Conservation (phyloP, 176 grass and related monocot species). For the Echinochloa phyllopogon region DNA sequence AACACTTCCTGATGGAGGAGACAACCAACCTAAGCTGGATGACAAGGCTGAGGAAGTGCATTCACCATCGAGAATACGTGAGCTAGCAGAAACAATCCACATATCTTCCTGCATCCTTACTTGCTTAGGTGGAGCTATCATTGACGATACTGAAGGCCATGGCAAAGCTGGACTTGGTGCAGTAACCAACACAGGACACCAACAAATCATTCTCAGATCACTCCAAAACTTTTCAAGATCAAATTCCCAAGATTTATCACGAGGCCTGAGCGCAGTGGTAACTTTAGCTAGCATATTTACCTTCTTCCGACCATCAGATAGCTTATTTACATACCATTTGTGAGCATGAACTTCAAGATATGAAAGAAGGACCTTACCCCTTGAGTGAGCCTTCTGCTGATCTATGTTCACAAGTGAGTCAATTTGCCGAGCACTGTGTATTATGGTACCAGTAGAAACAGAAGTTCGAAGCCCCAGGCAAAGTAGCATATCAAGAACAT, state of each 20-base stretch:
- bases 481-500: slow-evolving; percentile 92
- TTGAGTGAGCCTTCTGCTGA: slow-evolving; percentile 87
- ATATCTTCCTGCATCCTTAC: slow-evolving; percentile 92
- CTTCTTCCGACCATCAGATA: slow-evolving; percentile 63
- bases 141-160: slow-evolving; percentile 89
- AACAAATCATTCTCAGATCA: slow-evolving; percentile 94
- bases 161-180: slow-evolving; percentile 79
- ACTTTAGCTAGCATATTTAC: slow-evolving; percentile 90
- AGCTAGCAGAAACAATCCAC: slow-evolving; percentile 97
- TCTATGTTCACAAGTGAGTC: slow-evolving; percentile 85
- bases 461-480: slow-evolving; percentile 83
- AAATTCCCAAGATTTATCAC: slow-evolving; percentile 69
- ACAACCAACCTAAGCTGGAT: slow-evolving; percentile 79
- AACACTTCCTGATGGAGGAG: slow-evolving; percentile 86
- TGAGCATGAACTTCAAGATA: slow-evolving; percentile 91
- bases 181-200: slow-evolving; percentile 90
- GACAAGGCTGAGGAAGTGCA: slow-evolving; percentile 88
- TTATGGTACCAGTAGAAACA: slow-evolving; percentile 70
- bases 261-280: slow-evolving; percentile 61
- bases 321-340: slow-evolving; percentile 76
- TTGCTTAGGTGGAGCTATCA: slow-evolving; percentile 89
- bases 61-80: slow-evolving; percentile 94
- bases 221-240: slow-evolving; percentile 90
- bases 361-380: slow-evolving; percentile 87
- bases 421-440: slow-evolving; percentile 87